Evolutionary conservation across 108 stramenopile genomes (phyloP), one percentile per base, ranked within the genome.

Genomic region (Pseudonitzschia multiseries): DNA sequence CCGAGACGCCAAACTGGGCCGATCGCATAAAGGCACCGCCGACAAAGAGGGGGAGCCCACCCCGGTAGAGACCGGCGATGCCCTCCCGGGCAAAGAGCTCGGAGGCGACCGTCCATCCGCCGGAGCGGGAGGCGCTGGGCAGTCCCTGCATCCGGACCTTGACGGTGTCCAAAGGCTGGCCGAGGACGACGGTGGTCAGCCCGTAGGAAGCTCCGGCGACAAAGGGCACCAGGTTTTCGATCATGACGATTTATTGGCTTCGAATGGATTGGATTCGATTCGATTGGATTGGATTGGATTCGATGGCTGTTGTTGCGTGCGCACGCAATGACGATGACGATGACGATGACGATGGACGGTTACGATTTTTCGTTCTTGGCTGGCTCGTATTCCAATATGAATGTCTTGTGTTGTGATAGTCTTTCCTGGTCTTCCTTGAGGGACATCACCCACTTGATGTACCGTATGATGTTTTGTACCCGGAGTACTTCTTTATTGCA

Each of bases 1-100:
- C 86, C 66, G 87, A 84, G n/a, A 89, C 83, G 22, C 93, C 93
- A 76, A 95, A 95, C 74, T 95, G 93, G 0, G 93, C 93, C 40
- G 87, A 88, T 60, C 93, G 68, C 84, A 92, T 89, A 20, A 95
- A 54, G 21, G 82, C 73, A 2, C 93, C 93, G 31, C 93, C 93
- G 14, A 95, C n/a, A 57, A 95, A 78, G 1, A 95, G 46, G 20
- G 91, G 89, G 21, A 84, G 44, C 0, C 91, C 89, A 13, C 93
- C 91, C 24, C 89, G 73, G 74, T 92, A 95, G 21, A 95, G 76
- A 0, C 89, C 89, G 0, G 57, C 43, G 12, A 94, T 61, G n/a
- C 90, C 88, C 65, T 86, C 85, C 54, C 71, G 28, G 4, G 22
- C 15, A 60, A 80, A 92, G 27, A 91, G 62, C 18, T 88, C 77